Base-by-base conservation (phyloP, 352 stramenopile genomes). In the Stephanocyclus meneghinianus region DNA sequence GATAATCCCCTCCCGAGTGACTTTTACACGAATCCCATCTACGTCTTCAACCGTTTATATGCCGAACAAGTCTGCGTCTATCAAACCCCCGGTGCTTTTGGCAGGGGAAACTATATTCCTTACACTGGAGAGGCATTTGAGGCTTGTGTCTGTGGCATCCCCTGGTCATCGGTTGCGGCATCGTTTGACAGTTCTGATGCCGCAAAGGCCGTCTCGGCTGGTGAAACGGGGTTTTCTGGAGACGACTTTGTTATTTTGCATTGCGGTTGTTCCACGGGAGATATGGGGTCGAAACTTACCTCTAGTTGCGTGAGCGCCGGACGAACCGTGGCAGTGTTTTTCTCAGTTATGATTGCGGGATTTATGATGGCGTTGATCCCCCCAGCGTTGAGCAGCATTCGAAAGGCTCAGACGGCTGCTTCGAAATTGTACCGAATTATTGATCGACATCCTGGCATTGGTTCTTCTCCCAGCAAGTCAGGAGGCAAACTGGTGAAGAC, bases 251-350 rank as follows among this genome's bases (percentile, higher is more conserved):
- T 63, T 21, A 70, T 65, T 57, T 59, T 74, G n/a, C 15, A 75
- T 11, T 80, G 72, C 11, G 72, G 72, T 32, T 80, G 72, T 55
- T 35, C 64, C 5, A 32, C 26, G 13, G 61, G 60, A 50, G 63
- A 62, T 1, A 15, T 3, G 11, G 53, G 53, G 21, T 61, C 73
- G 16, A 75, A 55, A 5, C 74, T 80, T 45, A 55, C 56, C 32
- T 66, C 51, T 26, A 59, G 44, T 7, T 80, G 72, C 56, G 56
- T 76, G 53, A 76, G 63, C 13, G 42, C 53, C 30, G 72, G 72
- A 48, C 60, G 68, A 21, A 80, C 64, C 10, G 70, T 80, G 30
- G 63, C 68, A 2, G 72, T 80, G 18, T 80, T 80, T 37, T 80
- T 80, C 65, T 75, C 63, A 16, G 61, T 80, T 30, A 71, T 80